phyloP scores from a whole-genome alignment of 225 moss, liverwort and hornwort species.

The Neckera pumila region DNA sequence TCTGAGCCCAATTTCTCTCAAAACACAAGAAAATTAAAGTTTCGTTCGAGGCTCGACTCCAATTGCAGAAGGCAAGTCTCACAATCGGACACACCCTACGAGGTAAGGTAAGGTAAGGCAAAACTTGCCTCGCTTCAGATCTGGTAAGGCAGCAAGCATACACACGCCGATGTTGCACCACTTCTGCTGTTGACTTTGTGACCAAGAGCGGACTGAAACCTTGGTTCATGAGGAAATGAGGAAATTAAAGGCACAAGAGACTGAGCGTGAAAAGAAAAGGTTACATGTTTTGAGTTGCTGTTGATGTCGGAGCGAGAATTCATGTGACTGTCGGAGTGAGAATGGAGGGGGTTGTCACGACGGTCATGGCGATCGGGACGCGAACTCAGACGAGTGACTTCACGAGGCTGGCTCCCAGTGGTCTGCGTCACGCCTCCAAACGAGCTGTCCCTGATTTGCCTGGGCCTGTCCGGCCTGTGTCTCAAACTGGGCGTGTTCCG shows the following conservation, averaged over 20 bases:
- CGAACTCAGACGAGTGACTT: constrained; percentile 12
- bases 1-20: background rate
- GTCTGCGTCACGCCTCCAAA: background rate
- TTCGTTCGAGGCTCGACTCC: background rate
- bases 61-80: background rate
- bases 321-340: background rate
- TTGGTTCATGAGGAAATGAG: background rate
- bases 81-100: background rate
- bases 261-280: background rate
- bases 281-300: constrained; percentile 2
- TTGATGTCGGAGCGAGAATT: background rate
- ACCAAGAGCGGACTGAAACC: background rate
- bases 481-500: constrained; percentile 5
- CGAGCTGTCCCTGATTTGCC: background rate
- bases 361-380: background rate
- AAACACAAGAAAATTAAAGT: background rate
- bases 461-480: background rate
- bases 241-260: background rate
- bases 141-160: background rate
- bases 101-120: background rate
- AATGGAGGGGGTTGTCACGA: background rate
- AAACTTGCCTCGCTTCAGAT: background rate
- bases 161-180: background rate
- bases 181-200: background rate
- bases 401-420: constrained; percentile 6